Evolutionary conservation across 306 rosid species (phyloP).

Genomic region (Lithocarpus polystachyus): DNA sequence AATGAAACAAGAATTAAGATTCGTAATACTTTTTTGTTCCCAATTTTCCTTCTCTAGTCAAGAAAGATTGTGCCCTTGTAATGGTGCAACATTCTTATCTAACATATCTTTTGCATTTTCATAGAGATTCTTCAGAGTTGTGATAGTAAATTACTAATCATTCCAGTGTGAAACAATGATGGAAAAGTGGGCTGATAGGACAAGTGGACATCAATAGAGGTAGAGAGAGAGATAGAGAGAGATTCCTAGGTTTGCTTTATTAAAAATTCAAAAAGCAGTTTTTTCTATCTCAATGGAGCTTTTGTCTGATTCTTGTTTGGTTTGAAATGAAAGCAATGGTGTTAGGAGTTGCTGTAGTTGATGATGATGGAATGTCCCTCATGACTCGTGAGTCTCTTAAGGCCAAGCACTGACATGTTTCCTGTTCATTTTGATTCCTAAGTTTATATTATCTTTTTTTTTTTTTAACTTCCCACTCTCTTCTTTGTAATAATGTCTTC

Average conservation of each 20-base stretch:
- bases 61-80: slow-evolving; percentile 10
- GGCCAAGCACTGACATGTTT: slow-evolving; percentile 8
- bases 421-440: background rate
- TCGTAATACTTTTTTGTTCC: background rate
- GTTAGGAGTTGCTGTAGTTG: background rate
- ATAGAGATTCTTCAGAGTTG: slow-evolving; percentile 32
- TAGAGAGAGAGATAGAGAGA: slow-evolving; percentile 13
- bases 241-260: slow-evolving; percentile 5
- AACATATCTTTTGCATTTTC: slow-evolving; percentile 7
- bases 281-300: slow-evolving; percentile 1
- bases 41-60: background rate
- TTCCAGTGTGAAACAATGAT: slow-evolving; percentile 42
- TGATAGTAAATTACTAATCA: slow-evolving; percentile 42
- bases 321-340: slow-evolving; percentile 10
- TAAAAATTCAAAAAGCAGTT: slow-evolving; percentile 13
- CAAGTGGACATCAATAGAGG: background rate
- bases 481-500: slow-evolving; percentile 1
- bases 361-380: slow-evolving; percentile 9
- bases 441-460: background rate
- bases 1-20: background rate
- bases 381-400: background rate
- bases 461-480: background rate
- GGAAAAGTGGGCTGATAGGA: slow-evolving; percentile 32
- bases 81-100: slow-evolving; percentile 3
- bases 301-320: slow-evolving; percentile 22